A percentile compares a stretch with the other conserved stretches of the same genome.
Evolutionary conservation across 768 basidiomycete genomes (phyloP).

Genomic region (Boletus edulis): DNA sequence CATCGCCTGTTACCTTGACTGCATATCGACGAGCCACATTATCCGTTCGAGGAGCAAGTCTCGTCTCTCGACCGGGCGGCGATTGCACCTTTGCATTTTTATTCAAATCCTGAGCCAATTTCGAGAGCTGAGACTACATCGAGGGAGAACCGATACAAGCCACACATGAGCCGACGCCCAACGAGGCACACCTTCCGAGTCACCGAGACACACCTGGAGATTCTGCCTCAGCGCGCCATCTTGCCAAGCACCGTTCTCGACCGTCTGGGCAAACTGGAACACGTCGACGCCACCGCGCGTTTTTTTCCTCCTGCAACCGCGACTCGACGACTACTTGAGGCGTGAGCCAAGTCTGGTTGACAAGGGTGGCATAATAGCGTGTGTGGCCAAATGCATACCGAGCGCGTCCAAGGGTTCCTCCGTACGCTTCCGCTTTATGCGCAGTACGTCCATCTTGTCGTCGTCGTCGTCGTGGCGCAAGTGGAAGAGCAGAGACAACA

Average conservation of each 20-base stretch:
- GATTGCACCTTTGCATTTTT: constrained; percentile 13
- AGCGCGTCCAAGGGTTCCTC: constrained; percentile 83
- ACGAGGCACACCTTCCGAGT: background rate
- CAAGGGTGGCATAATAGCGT: constrained; percentile 4
- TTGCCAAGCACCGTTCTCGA: constrained; percentile 68
- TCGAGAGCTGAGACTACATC: constrained; percentile 55
- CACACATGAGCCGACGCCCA: background rate
- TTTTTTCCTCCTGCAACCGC: constrained; percentile 57
- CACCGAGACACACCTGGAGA: constrained; percentile 51
- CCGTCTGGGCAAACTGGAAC: constrained; percentile 80
- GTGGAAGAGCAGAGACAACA: background rate
- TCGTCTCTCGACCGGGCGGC: constrained; percentile 15
- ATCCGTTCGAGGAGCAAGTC: constrained; percentile 30
- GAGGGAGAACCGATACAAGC: background rate
- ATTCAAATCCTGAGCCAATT: constrained; percentile 43
- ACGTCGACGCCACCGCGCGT: constrained; percentile 53
- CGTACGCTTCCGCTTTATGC: constrained; percentile 80
- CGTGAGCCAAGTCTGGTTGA: constrained; percentile 12
- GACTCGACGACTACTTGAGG: constrained; percentile 58
- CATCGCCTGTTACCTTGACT: constrained; percentile 31
- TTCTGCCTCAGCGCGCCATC: constrained; percentile 54
- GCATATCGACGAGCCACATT: constrained; percentile 49
- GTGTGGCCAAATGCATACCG: constrained; percentile 42
- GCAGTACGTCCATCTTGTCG: constrained; percentile 37
- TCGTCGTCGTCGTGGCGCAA: background rate